A percentile compares a stretch with the other conserved stretches of the same genome.
phyloP scores from a whole-genome alignment of 345 rosid species.

The Eutrema yunnanense region DNA sequence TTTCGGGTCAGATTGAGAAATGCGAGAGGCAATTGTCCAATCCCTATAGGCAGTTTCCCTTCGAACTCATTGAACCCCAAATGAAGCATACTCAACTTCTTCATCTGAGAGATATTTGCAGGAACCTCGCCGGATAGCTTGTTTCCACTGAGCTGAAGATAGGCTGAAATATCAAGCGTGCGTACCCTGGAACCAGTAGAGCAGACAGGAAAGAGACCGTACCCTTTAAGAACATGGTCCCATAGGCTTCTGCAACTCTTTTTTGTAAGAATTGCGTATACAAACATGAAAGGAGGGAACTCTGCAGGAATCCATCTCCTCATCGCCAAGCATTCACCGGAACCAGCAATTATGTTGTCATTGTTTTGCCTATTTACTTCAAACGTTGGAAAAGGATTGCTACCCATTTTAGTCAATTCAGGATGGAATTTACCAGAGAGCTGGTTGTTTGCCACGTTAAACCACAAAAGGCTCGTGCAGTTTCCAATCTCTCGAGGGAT shows the following conservation, averaged over 20 bases:
- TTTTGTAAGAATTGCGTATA: constrained; percentile 53
- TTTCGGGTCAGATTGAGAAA: constrained; percentile 68
- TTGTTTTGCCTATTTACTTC: constrained; percentile 34
- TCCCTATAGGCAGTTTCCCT: constrained; percentile 55
- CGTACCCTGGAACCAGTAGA: constrained; percentile 31
- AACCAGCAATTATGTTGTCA: constrained; percentile 41
- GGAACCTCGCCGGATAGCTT: constrained; percentile 62
- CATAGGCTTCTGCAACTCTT: constrained; percentile 71
- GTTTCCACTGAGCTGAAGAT: constrained; percentile 78
- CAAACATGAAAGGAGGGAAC: constrained; percentile 83
- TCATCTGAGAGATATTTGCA: constrained; percentile 51
- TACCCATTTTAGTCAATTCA: constrained; percentile 58
- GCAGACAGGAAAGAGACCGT: constrained; percentile 61
- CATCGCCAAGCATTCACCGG: constrained; percentile 78
- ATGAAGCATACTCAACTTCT: constrained; percentile 58
- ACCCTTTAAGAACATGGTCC: constrained; percentile 67
- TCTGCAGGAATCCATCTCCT: constrained; percentile 94
- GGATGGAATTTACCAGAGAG: constrained; percentile 59
- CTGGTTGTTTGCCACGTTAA: constrained; percentile 74
- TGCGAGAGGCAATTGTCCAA: constrained; percentile 57
- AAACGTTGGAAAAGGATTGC: constrained; percentile 48
- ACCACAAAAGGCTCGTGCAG: constrained; percentile 79
- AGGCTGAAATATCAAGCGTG: constrained; percentile 53
- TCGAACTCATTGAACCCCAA: constrained; percentile 54
- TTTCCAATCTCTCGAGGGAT: constrained; percentile 72